Percentiles rank a stretch among this genome's conserved stretches.
Conservation (phyloP, 2,329 filamentous ascomycete species). For the Trichophyton simii region DNA sequence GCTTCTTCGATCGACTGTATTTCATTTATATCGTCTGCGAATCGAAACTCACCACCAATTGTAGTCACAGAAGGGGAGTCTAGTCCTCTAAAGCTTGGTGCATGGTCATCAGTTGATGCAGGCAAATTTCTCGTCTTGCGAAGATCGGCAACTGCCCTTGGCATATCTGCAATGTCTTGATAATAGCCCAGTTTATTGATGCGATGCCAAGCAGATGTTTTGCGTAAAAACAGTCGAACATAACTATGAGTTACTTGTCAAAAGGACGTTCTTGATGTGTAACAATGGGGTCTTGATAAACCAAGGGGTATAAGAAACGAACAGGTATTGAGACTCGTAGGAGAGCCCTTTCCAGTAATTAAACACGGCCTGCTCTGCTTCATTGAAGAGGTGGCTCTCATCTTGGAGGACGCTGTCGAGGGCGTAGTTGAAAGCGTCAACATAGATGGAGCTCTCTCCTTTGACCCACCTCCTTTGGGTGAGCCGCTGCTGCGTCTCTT, state of each 20-base stretch:
- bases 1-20: constrained; percentile 75
- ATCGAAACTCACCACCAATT: constrained; percentile 52
- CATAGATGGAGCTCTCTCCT: constrained; percentile 81
- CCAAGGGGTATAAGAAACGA: constrained; percentile 24
- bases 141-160: constrained; percentile 51
- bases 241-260: constrained; percentile 45
- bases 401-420: constrained; percentile 80
- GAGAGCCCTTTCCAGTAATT: constrained; percentile 56
- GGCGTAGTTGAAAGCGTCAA: constrained; percentile 91
- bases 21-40: constrained; percentile 66
- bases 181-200: constrained; percentile 66
- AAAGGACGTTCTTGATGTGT: background rate
- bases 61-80: constrained; percentile 35
- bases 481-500: constrained; percentile 27
- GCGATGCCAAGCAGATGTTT: constrained; percentile 84
- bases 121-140: constrained; percentile 50
- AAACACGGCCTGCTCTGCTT: constrained; percentile 66
- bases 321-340: constrained; percentile 89
- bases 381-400: constrained; percentile 75
- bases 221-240: constrained; percentile 82
- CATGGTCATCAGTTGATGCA: constrained; percentile 19
- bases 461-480: constrained; percentile 51
- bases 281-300: background rate
- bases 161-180: constrained; percentile 65
- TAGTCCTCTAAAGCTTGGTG: constrained; percentile 37